A percentile compares a stretch with the other conserved stretches of the same genome.
phyloP scores from a whole-genome alignment of 805 yeast genomes.

The Priceomyces castillae region DNA sequence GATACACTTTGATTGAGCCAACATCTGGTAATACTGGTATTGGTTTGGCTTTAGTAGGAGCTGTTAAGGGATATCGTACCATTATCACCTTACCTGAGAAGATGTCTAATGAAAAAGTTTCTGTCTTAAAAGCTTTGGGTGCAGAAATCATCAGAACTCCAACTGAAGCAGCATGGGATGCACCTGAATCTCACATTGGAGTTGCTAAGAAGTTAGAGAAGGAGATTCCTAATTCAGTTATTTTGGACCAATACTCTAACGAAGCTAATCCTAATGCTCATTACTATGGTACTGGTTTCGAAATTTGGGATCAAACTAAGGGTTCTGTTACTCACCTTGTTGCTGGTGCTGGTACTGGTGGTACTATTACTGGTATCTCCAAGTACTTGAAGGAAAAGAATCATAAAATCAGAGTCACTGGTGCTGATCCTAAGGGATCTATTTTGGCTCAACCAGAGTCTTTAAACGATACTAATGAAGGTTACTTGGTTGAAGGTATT shows the following conservation, averaged over 20 bases:
- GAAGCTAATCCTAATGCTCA: constrained; percentile 81
- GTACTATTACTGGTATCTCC: constrained; percentile 93
- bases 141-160: constrained; percentile 91
- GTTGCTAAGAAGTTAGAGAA: constrained; percentile 77
- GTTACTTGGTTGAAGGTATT: constrained; percentile 84
- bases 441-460: constrained; percentile 77
- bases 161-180: constrained; percentile 89
- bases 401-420: constrained; percentile 59
- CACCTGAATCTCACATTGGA: constrained; percentile 89
- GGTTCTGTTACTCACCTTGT: constrained; percentile 71
- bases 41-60: constrained; percentile 84
- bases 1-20: constrained; percentile 81
- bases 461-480: constrained; percentile 55
- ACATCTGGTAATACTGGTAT: constrained; percentile 92
- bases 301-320: constrained; percentile 76
- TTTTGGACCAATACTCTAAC: constrained; percentile 80
- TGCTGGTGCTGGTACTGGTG: constrained; percentile 96
- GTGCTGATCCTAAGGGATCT: constrained; percentile 87
- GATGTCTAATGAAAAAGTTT: constrained; percentile 88
- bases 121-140: constrained; percentile 83
- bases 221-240: constrained; percentile 82
- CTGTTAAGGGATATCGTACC: constrained; percentile 81
- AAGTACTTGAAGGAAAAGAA: constrained; percentile 72
- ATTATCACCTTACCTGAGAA: constrained; percentile 88
- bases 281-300: constrained; percentile 79